Base-by-base conservation (phyloP, 352 stramenopile genomes). In the Pythium phragmiticola region DNA sequence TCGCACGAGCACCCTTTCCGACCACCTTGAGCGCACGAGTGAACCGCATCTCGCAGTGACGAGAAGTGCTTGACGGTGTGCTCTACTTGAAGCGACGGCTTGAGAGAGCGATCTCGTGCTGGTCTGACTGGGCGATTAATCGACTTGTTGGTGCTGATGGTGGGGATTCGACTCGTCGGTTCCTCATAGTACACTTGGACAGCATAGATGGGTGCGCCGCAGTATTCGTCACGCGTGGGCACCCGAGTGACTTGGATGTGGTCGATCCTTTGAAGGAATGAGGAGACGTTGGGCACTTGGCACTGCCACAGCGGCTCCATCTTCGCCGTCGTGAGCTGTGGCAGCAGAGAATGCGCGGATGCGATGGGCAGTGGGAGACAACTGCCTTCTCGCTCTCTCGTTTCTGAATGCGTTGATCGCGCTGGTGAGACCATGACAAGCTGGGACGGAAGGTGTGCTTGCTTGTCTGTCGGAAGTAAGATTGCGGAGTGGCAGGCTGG, bases 131-230 rank as follows among this genome's bases (percentile, higher is more conserved):
- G 14, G 12, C 17, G 42, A 26, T 8, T 17, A 7, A 17, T 48
- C 16, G 42, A 11, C 13, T 26, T 48, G 14, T 41, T 41, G 9
- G 8, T 54, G 9, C 8, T 41, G 26, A 21, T 33, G 2, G 48
- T 36, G 46, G n/a, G 46, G 6, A 63, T 63, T 13, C 57, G 57
- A 17, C 45, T 63, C 14, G 36, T 30, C 16, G 46, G 57, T 16
- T 63, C 26, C 14, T 63, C 48, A 21, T 49, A 63, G 46, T 47
- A 63, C 7, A 49, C 23, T 3, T 50, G 5, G 36, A 64, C 14
- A 2, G 46, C 14, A 17, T 64, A 64, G 2, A 30, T 21, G 11
- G 43, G 37, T 3, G 9, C 37, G 2, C 14, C 14, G 7, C 14
- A 17, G 11, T 0, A 42, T 17, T 16, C 37, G 37, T 42, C 37